phyloP scores from a whole-genome alignment of 805 yeast species.

The Candida stauntonica region DNA sequence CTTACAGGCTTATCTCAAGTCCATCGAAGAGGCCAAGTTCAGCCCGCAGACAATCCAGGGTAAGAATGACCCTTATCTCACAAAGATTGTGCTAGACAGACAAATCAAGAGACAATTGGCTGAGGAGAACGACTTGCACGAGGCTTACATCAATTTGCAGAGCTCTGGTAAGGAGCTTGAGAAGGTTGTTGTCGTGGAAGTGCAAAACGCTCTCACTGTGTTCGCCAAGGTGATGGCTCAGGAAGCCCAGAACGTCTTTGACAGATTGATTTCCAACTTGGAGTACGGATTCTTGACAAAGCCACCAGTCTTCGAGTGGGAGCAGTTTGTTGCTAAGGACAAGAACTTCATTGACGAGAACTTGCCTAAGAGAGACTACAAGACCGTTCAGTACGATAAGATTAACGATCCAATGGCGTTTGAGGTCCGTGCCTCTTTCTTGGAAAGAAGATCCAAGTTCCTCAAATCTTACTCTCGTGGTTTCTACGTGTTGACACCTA shows the following conservation, averaged over 20 bases:
- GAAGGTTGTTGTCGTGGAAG: conserved; percentile 78
- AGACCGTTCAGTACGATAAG: conserved; percentile 61
- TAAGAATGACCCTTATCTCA: conserved; percentile 76
- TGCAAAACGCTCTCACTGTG: conserved; percentile 74
- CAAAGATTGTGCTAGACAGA: conserved; percentile 66
- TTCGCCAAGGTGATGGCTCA: conserved; percentile 69
- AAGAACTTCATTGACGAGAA: conserved; percentile 62
- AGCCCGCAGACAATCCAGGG: conserved; percentile 42
- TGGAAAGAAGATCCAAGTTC: conserved; percentile 89
- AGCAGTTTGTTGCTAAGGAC: conserved; percentile 70
- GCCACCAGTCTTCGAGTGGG: conserved; percentile 86
- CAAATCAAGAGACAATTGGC: conserved; percentile 72
- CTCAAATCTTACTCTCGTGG: conserved; percentile 87
- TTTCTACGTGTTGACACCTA: conserved; percentile 87
- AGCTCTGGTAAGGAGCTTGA: conserved; percentile 85
- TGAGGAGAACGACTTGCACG: conserved; percentile 84
- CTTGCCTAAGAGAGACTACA: conserved; percentile 55
- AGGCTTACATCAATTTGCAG: conserved; percentile 84
- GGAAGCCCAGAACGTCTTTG: conserved; percentile 69
- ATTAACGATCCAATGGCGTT: conserved; percentile 65
- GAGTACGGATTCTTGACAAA: conserved; percentile 68
- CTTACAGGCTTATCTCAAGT: conserved; percentile 47
- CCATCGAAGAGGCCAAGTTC: conserved; percentile 59
- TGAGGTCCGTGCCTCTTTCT: conserved; percentile 68
- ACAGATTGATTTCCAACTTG: conserved; percentile 59